Evolutionary conservation across 2,329 filamentous ascomycete species (phyloP).

Genomic region (Xylariomycetidae sp.): DNA sequence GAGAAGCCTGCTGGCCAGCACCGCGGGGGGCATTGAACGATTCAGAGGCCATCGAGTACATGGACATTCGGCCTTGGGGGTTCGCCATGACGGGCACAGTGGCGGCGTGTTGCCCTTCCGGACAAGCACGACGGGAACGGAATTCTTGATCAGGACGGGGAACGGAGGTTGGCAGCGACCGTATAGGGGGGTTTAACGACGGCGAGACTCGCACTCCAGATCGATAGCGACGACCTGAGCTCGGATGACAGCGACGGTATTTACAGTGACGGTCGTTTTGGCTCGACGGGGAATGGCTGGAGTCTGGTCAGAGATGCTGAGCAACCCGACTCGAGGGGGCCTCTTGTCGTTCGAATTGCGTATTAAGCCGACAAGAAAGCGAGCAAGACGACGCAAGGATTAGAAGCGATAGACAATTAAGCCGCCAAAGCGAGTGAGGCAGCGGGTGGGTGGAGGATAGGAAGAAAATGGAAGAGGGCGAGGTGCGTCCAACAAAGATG

Average conservation of each 20-base stretch:
- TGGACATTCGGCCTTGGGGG: slow-evolving; percentile 51
- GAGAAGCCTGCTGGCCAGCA: slow-evolving; percentile 62
- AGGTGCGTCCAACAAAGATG: neutral
- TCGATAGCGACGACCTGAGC: no score
- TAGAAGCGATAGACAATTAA: slow-evolving; percentile 30
- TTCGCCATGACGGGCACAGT: slow-evolving; percentile 46
- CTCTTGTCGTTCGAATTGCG: no score
- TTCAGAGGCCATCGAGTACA: slow-evolving; percentile 63
- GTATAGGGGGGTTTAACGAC: no score
- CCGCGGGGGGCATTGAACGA: slow-evolving; percentile 51
- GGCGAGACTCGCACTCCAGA: no score
- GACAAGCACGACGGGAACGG: slow-evolving; percentile 36
- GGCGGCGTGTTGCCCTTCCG: slow-evolving; percentile 30
- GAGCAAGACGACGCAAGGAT: slow-evolving; percentile 15
- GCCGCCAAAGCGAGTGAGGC: slow-evolving; percentile 57
- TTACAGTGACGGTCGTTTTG: no score
- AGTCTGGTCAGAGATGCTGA: no score
- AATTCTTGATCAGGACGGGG: no score
- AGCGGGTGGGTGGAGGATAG: slow-evolving; percentile 16
- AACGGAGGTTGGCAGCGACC: no score
- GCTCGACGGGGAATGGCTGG: no score
- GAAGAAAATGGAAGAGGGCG: slow-evolving; percentile 6
- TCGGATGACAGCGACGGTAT: no score
- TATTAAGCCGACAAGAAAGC: slow-evolving; percentile 13
- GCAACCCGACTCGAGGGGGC: no score